Evolutionary conservation across 2,329 filamentous ascomycete genomes (phyloP), one percentile per base, ranked within the genome.

Genomic region (Paecilomyces sp.): DNA sequence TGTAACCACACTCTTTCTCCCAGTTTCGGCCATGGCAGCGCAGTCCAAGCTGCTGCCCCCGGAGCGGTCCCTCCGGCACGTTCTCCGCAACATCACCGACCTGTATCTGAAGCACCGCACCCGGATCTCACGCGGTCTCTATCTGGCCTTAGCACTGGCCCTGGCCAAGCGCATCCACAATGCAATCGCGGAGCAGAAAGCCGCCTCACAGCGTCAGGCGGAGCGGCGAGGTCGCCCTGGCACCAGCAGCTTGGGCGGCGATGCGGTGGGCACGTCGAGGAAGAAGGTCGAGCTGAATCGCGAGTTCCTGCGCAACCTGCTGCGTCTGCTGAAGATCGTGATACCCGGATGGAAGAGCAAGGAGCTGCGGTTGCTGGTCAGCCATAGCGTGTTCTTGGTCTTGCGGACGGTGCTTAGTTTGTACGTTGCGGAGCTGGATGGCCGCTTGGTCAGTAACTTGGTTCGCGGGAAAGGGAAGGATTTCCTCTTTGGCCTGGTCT

Each of bases 351-450:
- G 90, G 88, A 84, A 85, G 70, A 96, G 89, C 75, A 92, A 92
- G 73, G 94, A 99, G 80, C 81, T 93, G 33, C 80, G 92, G 64
- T 79, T 99, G 67, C 79, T 99, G 60, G 82, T 93, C 67, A 95
- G 91, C 76, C 94, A 99, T 74, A 96, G 89, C 70, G 86, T 97
- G 68, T 99, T 99, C 73, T 79, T 99, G 66, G 89, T 99, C 22
- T 75, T 97, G 61, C 81, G 94, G 67, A 97, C 94, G 1, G 79
- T 99, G 70, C 92, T 99, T 67, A 97, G 92, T 76, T 75, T 99
- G 68, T 96, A 96, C 75, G 94, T 99, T 24, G 94, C 94, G 1
- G 92, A 96, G 74, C 87, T 99, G 81, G 94, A 99, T 76, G 94
- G 94, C 54, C 87, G 88, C 62, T 85, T 99, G 61, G 94, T 99